phyloP scores from a whole-genome alignment of 2,329 filamentous ascomycete species.

The Exophiala viscosa region DNA sequence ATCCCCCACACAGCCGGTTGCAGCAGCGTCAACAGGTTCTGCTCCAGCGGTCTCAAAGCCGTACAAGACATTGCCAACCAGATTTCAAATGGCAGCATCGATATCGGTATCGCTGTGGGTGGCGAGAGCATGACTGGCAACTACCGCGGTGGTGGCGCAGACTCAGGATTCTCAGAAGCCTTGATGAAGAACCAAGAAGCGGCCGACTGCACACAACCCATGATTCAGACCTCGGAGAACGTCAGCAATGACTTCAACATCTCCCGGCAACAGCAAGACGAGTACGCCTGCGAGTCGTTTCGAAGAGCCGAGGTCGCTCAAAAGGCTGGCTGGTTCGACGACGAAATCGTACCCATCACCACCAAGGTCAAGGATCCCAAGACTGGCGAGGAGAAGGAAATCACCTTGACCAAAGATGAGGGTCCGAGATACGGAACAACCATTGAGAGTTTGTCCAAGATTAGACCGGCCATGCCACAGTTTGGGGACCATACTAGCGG shows the following conservation, averaged over 20 bases:
- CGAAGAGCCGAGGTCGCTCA: constrained; percentile 82
- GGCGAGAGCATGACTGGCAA: constrained; percentile 77
- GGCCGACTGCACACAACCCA: constrained; percentile 82
- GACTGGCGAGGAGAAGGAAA: constrained; percentile 69
- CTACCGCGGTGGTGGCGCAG: constrained; percentile 50
- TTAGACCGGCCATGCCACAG: constrained; percentile 83
- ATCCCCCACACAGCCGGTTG: constrained; percentile 86
- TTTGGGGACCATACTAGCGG: constrained; percentile 84
- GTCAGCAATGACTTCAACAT: constrained; percentile 88
- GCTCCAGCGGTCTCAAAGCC: constrained; percentile 91
- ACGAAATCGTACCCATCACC: constrained; percentile 87
- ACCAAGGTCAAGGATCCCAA: constrained; percentile 80
- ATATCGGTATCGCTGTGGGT: constrained; percentile 81
- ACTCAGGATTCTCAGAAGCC: constrained; percentile 72
- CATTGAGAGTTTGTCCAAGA: constrained; percentile 73
- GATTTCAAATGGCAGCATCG: constrained; percentile 75
- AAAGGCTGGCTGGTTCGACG: constrained; percentile 84
- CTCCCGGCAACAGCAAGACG: constrained; percentile 73
- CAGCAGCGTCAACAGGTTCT: constrained; percentile 89
- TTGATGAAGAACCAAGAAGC: constrained; percentile 74
- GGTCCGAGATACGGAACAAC: constrained; percentile 90
- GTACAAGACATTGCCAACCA: constrained; percentile 91
- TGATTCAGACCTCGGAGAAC: constrained; percentile 98
- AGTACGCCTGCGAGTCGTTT: constrained; percentile 83
- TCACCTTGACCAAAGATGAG: constrained; percentile 81